Conservation (phyloP, 2,329 filamentous ascomycete species). For the Pseudocercospora cruenta region DNA sequence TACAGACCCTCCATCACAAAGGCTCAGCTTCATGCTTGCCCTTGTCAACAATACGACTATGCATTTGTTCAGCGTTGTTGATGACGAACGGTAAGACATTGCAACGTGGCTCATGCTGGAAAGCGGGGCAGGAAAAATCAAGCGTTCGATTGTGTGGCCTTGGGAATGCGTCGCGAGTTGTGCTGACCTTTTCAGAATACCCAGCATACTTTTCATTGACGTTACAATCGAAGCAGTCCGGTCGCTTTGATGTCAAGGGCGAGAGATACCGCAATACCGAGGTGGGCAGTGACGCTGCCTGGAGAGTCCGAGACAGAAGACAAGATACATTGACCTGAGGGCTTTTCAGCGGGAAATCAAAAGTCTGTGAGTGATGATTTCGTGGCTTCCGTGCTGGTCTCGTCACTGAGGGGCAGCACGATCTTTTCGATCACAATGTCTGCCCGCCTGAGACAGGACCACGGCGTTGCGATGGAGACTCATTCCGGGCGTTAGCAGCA, state of each 20-base stretch:
- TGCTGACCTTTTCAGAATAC: no score
- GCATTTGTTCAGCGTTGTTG: neutral
- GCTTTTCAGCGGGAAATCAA: no score
- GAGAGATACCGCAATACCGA: neutral
- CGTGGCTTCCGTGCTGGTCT: neutral
- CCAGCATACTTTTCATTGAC: no score
- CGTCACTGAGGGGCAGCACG: neutral
- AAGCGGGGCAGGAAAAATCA: neutral
- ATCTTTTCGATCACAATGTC: neutral
- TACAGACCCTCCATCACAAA: neutral
- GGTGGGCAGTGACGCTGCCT: no score
- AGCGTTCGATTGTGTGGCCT: neutral
- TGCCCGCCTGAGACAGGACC: neutral
- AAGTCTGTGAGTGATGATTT: neutral
- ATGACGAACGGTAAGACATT: neutral
- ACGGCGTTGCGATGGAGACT: neutral
- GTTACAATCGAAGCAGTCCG: no score
- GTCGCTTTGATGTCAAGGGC: neutral
- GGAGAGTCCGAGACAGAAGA: no score
- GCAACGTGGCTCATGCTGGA: neutral
- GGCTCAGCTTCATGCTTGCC: neutral
- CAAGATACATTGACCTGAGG: no score
- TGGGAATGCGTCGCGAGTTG: no score
- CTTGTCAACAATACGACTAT: slow-evolving; percentile 2
- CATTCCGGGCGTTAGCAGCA: neutral